These are phyloP conservation scores for Aspergillus olivimuriae DNA, from an alignment of 495 filamentous ascomycete genomes.

Conservation along the genomic window DNA sequence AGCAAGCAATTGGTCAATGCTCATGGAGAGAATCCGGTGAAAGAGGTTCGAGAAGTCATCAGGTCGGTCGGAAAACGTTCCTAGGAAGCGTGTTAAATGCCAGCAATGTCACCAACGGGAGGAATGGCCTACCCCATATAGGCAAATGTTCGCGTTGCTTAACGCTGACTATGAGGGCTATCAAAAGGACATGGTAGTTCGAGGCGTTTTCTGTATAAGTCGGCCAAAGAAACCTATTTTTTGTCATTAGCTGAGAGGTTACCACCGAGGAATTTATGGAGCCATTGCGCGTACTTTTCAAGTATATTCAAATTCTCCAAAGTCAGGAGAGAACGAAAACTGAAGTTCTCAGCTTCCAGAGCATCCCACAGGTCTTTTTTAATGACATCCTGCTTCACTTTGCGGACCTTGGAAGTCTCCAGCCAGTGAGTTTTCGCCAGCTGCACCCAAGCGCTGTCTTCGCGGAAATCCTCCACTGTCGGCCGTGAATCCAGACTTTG, in stretches of 20 bases:
- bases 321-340: slow-evolving; percentile 67
- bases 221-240: slow-evolving; percentile 83
- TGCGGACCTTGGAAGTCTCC: slow-evolving; percentile 55
- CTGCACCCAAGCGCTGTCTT: slow-evolving; percentile 73
- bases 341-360: slow-evolving; percentile 73
- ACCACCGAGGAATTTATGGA: neutral
- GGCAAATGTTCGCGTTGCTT: slow-evolving; percentile 82
- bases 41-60: slow-evolving; percentile 87
- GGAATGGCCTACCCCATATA: slow-evolving; percentile 66
- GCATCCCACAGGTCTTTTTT: slow-evolving; percentile 89
- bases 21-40: slow-evolving; percentile 83
- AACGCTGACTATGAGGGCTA: slow-evolving; percentile 77
- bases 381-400: slow-evolving; percentile 78
- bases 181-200: slow-evolving; percentile 82
- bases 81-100: slow-evolving; percentile 33
- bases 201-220: slow-evolving; percentile 83
- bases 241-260: neutral
- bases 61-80: slow-evolving; percentile 67
- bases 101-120: too few species aligned
- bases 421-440: slow-evolving; percentile 84
- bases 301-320: slow-evolving; percentile 88
- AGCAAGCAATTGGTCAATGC: slow-evolving; percentile 68
- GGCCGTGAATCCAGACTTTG: slow-evolving; percentile 47
- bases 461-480: slow-evolving; percentile 62
- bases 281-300: slow-evolving; percentile 56